Evolutionary conservation across 2,329 filamentous ascomycete genomes (phyloP).

Genomic region (Curvularia eragrostidis): DNA sequence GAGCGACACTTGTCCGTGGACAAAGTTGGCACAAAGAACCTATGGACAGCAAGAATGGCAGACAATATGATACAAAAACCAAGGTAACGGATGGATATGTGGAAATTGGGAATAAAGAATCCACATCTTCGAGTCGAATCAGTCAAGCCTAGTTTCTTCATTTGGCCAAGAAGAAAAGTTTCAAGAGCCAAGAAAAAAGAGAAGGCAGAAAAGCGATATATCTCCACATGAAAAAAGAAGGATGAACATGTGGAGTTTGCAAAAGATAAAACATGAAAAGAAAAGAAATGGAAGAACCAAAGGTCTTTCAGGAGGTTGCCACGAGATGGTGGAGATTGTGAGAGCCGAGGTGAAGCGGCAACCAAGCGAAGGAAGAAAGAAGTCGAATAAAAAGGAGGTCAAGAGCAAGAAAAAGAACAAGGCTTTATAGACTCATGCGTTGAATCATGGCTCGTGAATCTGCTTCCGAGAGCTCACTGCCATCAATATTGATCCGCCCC

Average conservation of each 20-base stretch:
- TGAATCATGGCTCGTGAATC: conserved; percentile 44
- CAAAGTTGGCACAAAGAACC: neutral
- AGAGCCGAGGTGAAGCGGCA: neutral
- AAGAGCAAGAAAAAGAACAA: neutral
- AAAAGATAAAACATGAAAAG: neutral
- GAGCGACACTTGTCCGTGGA: neutral
- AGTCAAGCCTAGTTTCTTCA: neutral
- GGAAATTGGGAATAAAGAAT: neutral
- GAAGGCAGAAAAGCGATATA: neutral
- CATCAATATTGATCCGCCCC: conserved; percentile 49
- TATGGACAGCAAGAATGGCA: neutral
- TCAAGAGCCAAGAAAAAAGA: neutral
- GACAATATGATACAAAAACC: neutral
- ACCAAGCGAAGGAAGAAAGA: neutral
- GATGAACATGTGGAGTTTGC: neutral
- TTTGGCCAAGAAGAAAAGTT: neutral
- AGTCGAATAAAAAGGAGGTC: no score
- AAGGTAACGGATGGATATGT: neutral
- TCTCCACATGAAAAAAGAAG: neutral
- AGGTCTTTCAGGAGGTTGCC: neutral
- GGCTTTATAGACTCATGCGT: conserved; percentile 40
- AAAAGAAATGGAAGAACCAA: neutral
- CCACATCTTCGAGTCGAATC: neutral
- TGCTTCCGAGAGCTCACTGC: conserved; percentile 37
- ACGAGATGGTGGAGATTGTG: neutral